These are phyloP conservation scores for Trichoderma gamsii DNA, from an alignment of 495 filamentous ascomycete species.

Conservation along the genomic window DNA sequence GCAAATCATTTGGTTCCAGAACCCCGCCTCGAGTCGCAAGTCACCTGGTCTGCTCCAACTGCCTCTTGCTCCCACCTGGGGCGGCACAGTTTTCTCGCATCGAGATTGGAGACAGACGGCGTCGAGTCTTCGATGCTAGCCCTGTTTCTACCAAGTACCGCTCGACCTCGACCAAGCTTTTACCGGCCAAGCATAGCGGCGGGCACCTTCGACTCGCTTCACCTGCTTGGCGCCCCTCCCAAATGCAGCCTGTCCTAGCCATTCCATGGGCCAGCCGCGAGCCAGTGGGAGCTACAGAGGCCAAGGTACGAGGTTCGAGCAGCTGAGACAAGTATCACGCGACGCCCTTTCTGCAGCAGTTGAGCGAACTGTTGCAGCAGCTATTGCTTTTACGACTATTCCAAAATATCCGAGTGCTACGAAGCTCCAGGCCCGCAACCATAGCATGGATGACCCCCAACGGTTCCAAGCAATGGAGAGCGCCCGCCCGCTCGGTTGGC, in stretches of 20 bases:
- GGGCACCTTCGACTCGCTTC: slow-evolving; percentile 6
- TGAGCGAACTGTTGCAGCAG: neutral
- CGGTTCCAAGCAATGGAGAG: too few relatives aligned
- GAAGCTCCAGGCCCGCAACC: neutral
- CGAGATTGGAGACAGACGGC: slow-evolving; percentile 8
- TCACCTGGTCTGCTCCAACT: slow-evolving; percentile 13
- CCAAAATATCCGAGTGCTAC: neutral
- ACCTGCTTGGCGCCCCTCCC: neutral
- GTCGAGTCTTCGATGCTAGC: neutral
- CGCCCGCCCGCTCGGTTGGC: too few relatives aligned
- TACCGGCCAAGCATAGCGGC: slow-evolving; percentile 1
- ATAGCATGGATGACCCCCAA: too few relatives aligned
- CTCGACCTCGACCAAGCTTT: neutral
- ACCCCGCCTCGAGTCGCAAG: slow-evolving; percentile 6
- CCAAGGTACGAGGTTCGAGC: neutral
- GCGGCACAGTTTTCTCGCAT: neutral
- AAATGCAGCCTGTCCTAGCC: neutral
- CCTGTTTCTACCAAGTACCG: neutral
- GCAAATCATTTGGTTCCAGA: slow-evolving; percentile 7
- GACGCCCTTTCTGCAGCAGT: neutral
- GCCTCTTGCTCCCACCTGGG: neutral
- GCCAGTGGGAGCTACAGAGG: neutral
- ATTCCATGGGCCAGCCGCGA: neutral
- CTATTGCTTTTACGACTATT: neutral
- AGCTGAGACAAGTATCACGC: slow-evolving; percentile 1